Evolutionary conservation across 116 monocot genomes (phyloP), one percentile per base, ranked within the genome.

Genomic region (Zostera marina): DNA sequence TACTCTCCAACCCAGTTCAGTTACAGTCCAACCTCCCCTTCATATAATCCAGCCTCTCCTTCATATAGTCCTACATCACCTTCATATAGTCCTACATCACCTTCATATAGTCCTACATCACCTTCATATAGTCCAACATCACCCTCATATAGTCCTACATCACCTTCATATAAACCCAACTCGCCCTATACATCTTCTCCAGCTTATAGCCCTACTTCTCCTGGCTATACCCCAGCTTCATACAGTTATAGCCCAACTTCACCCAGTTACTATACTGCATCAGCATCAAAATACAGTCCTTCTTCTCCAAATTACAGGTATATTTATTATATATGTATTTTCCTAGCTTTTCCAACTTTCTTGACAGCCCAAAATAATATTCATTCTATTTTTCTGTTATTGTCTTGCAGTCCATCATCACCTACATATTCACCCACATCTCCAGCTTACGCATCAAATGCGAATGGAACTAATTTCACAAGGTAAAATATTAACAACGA

Each of bases 61-160:
- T 72, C 82, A 0, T 88, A 94, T 23, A 88, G 88, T 20, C 94
- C 94, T 4, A 88, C 96, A 0, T 96, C 90, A 11, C 96, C 96
- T 1, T 82, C 79, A 0, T 98, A 91, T 21, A 85, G 85, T 25
- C 90, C 90, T 0, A 91, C 91, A 7, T 91, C 91, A 13, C 91
- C 90, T 16, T 79, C 81, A 0, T 91, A 88, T 39, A 88, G 84
- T 47, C 94, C 94, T 0, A 82, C 92, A 3, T 87, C 87, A 12
- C 92, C 86, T 19, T 66, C 77, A 1, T 91, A 91, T 51, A 91
- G 85, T 44, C 91, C 85, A 4, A 82, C 92, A 0, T 87, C 87
- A 0, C 93, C 93, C 22, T 42, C 72, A 9, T 93, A 93, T 23
- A 88, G 84, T 48, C 94, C 94, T 2, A 94, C 94, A 14, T 88